Evolutionary conservation across 2,329 filamentous ascomycete species (phyloP), one percentile per base, ranked within the genome.

Genomic region (Cladophialophora chaetospira): DNA sequence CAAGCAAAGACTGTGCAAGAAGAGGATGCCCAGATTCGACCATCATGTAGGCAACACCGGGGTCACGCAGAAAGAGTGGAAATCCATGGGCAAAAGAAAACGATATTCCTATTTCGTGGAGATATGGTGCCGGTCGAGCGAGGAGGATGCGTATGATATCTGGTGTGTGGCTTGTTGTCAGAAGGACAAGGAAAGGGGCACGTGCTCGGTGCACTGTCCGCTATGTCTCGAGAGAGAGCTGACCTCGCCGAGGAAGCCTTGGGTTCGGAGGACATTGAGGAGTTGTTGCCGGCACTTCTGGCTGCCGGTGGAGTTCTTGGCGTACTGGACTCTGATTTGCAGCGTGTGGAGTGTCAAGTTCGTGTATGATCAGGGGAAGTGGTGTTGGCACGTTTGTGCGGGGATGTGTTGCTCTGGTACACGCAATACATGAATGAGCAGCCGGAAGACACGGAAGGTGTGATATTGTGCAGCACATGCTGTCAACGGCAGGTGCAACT

Each of bases 21-120:
- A 38, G 36, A 61, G 58, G 53, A 58, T 40, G 10, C 58, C 61
- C 19, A 42, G 45, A 40, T 65, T 54, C 55, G 46, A 46, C 43
- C n/a, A 36, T 21, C 55, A 61, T 23, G 23, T 57, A 5, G 19
- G 33, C 19, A 55, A 60, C 33, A 19, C 57, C 6, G 28, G 47
- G 28, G 40, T 57, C 26, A 28, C 48, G 5, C 44, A 60, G 36
- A 43, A 55, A 15, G 25, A 54, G 19, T 65, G 63, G 63, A 50
- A 57, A 23, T 21, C 33, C 4, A 43, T 61, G 53, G 53, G 54
- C 36, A 61, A 60, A 25, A 57, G 53, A 23, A 53, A 48, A 26
- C 47, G 46, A 38, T 63, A 60, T 49, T 48, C 55, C n/a, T 47
- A 65, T 31, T 31, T 65, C 15, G 25, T 65, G 9, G 35, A 58